A percentile compares a stretch with the other conserved stretches of the same genome.
These are phyloP conservation scores for Teratosphaeria viscida DNA, from an alignment of 2,329 filamentous ascomycete species.

Conservation along the genomic window DNA sequence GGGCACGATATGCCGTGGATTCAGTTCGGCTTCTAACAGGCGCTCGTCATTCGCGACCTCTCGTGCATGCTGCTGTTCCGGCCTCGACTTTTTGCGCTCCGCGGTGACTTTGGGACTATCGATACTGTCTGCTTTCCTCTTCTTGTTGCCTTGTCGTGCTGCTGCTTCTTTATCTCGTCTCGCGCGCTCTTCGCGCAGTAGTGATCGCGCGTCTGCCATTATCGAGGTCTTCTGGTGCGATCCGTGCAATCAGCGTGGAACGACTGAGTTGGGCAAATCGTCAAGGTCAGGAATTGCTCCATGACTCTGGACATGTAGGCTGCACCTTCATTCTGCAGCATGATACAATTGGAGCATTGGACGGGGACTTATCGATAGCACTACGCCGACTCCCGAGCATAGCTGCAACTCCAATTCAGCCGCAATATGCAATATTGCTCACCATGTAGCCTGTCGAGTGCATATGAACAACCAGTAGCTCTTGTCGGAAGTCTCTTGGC, in stretches of 20 bases:
- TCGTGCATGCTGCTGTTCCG: not conserved
- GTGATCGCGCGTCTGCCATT: constrained; percentile 1
- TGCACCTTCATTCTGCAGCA: too few relatives aligned
- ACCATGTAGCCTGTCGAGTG: too few relatives aligned
- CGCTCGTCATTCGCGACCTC: not conserved
- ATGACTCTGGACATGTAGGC: too few relatives aligned
- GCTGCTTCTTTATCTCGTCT: not conserved
- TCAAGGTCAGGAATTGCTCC: not conserved
- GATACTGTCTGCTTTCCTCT: not conserved
- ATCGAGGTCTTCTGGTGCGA: not conserved
- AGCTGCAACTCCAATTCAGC: not conserved
- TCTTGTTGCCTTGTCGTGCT: not conserved
- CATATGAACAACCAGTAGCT: not conserved
- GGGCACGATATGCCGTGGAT: not conserved
- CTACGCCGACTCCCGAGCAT: too few relatives aligned
- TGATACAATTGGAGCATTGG: too few relatives aligned
- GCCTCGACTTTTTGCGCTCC: not conserved
- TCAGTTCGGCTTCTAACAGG: not conserved
- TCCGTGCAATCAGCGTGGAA: not conserved
- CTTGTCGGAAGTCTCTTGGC: not conserved
- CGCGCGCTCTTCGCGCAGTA: constrained; percentile 1
- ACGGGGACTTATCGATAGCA: too few relatives aligned
- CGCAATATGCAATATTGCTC: not conserved
- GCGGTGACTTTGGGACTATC: not conserved
- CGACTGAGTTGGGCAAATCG: not conserved